Evolutionary conservation across 768 basidiomycete species (phyloP).

Genomic region (Gelatoporia subvermispora): DNA sequence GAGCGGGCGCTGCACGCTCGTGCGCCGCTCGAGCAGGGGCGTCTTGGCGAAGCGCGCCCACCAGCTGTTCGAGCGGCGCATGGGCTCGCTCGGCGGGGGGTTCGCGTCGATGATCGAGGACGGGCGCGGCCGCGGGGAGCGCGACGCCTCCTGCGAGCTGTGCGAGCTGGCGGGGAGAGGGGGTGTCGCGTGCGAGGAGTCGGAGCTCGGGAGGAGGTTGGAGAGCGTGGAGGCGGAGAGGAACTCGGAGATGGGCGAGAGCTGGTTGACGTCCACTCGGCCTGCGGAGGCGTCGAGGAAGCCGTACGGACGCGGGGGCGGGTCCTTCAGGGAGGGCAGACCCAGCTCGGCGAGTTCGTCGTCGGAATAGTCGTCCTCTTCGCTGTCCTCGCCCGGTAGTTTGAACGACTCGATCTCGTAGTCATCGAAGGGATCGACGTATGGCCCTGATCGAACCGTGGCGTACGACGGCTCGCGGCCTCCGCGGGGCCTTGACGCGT

Average conservation of each 20-base stretch:
- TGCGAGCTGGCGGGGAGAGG: constrained; percentile 15
- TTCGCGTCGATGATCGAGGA: constrained; percentile 41
- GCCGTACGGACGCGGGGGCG: constrained; percentile 19
- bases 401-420: constrained; percentile 19
- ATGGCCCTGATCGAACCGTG: constrained; percentile 11
- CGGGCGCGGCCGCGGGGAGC: constrained; percentile 25
- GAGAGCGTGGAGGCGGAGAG: constrained; percentile 17
- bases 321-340: constrained; percentile 15
- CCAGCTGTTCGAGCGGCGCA: constrained; percentile 71
- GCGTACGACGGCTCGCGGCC: constrained; percentile 16
- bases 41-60: constrained; percentile 71
- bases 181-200: constrained; percentile 19
- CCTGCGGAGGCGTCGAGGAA: constrained; percentile 11
- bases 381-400: constrained; percentile 12
- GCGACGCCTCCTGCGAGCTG: constrained; percentile 22
- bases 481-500: constrained; percentile 11
- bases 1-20: constrained; percentile 27
- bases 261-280: constrained; percentile 15
- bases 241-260: constrained; percentile 21
- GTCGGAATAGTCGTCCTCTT: constrained; percentile 16
- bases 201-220: constrained; percentile 13
- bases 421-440: constrained; percentile 23
- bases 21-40: constrained; percentile 55
- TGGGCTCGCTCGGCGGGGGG: constrained; percentile 37
- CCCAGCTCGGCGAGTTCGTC: constrained; percentile 7